These are phyloP conservation scores for Sonneratia alba DNA, from an alignment of 345 rosid species.

Conservation along the genomic window DNA sequence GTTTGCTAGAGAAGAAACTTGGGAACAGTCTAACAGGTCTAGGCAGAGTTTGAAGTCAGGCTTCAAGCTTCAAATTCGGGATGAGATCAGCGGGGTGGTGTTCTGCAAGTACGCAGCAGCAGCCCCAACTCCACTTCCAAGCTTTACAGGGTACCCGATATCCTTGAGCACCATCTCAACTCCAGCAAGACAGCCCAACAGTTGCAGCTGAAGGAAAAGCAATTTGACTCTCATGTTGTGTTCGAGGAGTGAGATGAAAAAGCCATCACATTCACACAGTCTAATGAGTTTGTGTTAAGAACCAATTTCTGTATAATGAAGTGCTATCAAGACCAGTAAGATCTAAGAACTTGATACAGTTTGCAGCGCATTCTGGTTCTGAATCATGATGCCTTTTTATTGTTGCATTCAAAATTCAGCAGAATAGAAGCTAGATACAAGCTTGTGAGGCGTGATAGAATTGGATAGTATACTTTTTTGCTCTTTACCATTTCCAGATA, in stretches of 20 bases:
- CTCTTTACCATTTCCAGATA: background rate
- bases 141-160: slow-evolving; percentile 80
- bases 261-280: background rate
- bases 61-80: slow-evolving; percentile 50
- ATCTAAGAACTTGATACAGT: too few species aligned
- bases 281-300: too few species aligned
- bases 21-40: background rate
- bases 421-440: too few species aligned
- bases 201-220: slow-evolving; percentile 53
- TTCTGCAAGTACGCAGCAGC: slow-evolving; percentile 79
- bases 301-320: background rate
- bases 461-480: background rate
- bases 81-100: slow-evolving; percentile 62
- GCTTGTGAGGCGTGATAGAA: background rate
- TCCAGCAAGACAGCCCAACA: slow-evolving; percentile 86
- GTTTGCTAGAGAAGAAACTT: background rate
- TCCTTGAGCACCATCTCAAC: slow-evolving; percentile 96
- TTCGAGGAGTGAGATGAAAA: background rate
- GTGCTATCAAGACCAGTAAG: too few species aligned
- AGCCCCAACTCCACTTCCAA: slow-evolving; percentile 93
- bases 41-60: background rate
- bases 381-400: background rate
- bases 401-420: too few species aligned
- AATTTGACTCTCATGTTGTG: background rate
- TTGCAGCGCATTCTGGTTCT: background rate